phyloP scores from a whole-genome alignment of 2,329 filamentous ascomycete genomes.

The Cordyceps sp. region DNA sequence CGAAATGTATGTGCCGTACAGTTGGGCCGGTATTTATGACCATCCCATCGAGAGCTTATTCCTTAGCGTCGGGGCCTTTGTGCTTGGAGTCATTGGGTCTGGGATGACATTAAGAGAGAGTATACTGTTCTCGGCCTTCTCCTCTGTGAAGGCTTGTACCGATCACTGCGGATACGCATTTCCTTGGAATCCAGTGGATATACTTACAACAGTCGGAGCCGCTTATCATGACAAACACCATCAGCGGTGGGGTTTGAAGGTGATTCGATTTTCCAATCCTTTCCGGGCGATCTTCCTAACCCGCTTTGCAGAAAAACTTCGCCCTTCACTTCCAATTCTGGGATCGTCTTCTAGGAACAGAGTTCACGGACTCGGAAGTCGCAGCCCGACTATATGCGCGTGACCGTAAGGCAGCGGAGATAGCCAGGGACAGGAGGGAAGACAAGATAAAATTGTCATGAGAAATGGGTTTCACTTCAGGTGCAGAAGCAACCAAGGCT shows the following conservation, averaged over 20 bases:
- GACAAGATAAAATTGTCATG: background rate
- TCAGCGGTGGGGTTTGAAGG: constrained; percentile 1
- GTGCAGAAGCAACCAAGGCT: no score
- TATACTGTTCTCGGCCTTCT: constrained; percentile 1
- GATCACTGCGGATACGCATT: background rate
- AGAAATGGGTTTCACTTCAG: background rate
- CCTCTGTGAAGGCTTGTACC: background rate
- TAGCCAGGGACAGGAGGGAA: background rate
- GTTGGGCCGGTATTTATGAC: constrained; percentile 1
- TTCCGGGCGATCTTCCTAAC: background rate
- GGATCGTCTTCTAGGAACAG: background rate
- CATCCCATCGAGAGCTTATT: constrained; percentile 1
- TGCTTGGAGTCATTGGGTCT: background rate
- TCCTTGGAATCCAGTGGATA: constrained; percentile 1
- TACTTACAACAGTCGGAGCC: background rate
- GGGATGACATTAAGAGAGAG: constrained; percentile 1
- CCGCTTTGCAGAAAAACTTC: background rate
- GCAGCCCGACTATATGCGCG: background rate
- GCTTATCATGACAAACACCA: constrained; percentile 1
- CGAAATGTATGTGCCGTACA: constrained; percentile 1
- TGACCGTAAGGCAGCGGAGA: background rate
- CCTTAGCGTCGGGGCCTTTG: constrained; percentile 1
- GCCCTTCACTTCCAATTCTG: constrained; percentile 1
- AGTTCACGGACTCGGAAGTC: background rate
- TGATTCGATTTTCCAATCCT: background rate